Evolutionary conservation across 768 basidiomycete genomes (phyloP).

Genomic region (Boletus rex-veris): DNA sequence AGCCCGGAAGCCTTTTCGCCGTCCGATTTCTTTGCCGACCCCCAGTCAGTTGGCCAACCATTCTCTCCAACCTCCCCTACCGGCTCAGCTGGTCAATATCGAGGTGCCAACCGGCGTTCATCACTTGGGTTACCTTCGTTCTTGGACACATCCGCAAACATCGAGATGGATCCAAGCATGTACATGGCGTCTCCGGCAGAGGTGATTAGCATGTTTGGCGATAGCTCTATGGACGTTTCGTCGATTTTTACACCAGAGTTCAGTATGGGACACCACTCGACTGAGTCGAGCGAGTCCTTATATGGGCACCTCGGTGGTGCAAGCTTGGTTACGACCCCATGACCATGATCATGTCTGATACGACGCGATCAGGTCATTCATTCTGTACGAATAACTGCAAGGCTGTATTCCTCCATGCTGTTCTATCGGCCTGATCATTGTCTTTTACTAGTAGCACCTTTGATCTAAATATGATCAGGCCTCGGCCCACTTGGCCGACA

Average conservation of each 20-base stretch:
- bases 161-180: conserved; percentile 50
- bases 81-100: conserved; percentile 21
- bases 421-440: conserved; percentile 8
- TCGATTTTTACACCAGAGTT: conserved; percentile 34
- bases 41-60: conserved; percentile 21
- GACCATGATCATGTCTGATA: conserved; percentile 4
- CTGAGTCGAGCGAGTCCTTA: conserved; percentile 25
- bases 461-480: too few relatives aligned
- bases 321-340: conserved; percentile 28
- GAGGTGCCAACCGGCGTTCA: conserved; percentile 20
- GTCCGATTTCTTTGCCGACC: conserved; percentile 60
- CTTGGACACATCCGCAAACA: conserved; percentile 27
- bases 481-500: too few relatives aligned
- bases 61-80: conserved; percentile 22
- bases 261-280: conserved; percentile 22
- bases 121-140: conserved; percentile 27
- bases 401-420: not conserved
- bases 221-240: conserved; percentile 35
- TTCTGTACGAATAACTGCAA: conserved; percentile 16
- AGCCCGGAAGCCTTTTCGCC: conserved; percentile 68
- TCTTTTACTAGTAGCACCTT: not conserved
- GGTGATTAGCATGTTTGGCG: conserved; percentile 60
- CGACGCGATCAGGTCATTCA: not conserved
- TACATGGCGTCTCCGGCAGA: conserved; percentile 55
- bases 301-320: conserved; percentile 27